A percentile compares a stretch with the other conserved stretches of the same genome.
Evolutionary conservation across 2,329 filamentous ascomycete genomes (phyloP).

Genomic region (Pseudophaeomoniella oleicola): DNA sequence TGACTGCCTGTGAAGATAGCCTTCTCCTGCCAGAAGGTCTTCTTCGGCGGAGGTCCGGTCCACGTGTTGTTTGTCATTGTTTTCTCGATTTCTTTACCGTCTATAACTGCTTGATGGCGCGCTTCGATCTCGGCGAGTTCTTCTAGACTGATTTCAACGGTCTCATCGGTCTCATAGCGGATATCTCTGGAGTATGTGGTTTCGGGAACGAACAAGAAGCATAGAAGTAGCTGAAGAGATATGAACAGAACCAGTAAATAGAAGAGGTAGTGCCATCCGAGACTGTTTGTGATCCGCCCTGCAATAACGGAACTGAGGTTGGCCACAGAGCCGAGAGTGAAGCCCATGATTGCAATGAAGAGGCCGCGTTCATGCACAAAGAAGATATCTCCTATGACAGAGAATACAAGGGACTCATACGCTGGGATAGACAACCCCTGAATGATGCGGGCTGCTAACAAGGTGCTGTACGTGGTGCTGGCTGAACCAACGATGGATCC

Average conservation of each 20-base stretch:
- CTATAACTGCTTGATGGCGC: too few species aligned
- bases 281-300: conserved; percentile 7
- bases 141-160: too few species aligned
- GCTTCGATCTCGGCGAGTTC: too few species aligned
- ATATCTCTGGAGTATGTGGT: conserved; percentile 10
- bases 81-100: too few species aligned
- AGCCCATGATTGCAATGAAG: conserved; percentile 11
- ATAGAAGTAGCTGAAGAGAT: conserved; percentile 9
- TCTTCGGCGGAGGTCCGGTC: too few species aligned
- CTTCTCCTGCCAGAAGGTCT: too few species aligned
- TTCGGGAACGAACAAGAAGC: conserved; percentile 9
- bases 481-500: conserved; percentile 8
- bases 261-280: conserved; percentile 8
- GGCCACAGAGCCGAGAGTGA: conserved; percentile 14
- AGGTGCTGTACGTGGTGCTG: conserved; percentile 9
- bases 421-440: conserved; percentile 8
- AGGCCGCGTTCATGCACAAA: conserved; percentile 10
- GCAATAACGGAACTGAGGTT: conserved; percentile 12
- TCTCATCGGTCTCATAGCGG: conserved; percentile 8
- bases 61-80: too few species aligned
- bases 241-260: conserved; percentile 6
- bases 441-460: conserved; percentile 10
- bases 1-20: too few species aligned
- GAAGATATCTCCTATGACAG: conserved; percentile 9
- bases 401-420: conserved; percentile 9